Percentiles rank a stretch among this genome's conserved stretches.
phyloP scores from a whole-genome alignment of 2,329 filamentous ascomycete genomes.

The Lecanosticta acicola region DNA sequence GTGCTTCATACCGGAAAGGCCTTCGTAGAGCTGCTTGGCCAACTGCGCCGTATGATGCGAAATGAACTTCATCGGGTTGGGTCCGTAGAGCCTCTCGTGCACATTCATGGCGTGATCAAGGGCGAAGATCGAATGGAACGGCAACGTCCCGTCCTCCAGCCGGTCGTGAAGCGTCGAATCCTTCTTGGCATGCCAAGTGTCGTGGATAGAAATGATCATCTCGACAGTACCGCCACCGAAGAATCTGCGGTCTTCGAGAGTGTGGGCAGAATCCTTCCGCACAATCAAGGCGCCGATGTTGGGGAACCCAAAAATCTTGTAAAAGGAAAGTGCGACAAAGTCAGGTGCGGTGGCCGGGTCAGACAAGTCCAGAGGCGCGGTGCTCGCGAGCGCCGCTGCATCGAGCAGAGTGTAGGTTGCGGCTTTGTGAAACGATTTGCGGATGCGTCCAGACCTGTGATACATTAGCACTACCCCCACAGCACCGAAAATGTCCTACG shows the following conservation, averaged over 20 bases:
- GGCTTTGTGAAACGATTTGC: slow-evolving; percentile 31
- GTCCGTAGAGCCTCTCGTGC: slow-evolving; percentile 52
- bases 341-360: slow-evolving; percentile 51
- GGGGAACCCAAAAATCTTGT: slow-evolving; percentile 63
- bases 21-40: slow-evolving; percentile 45
- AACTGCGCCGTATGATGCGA: slow-evolving; percentile 55
- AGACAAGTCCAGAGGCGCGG: slow-evolving; percentile 52
- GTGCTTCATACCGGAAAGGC: slow-evolving; percentile 47
- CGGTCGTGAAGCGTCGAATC: slow-evolving; percentile 52
- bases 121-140: slow-evolving; percentile 61
- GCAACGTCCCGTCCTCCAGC: slow-evolving; percentile 62
- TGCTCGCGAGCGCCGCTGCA: slow-evolving; percentile 60
- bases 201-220: slow-evolving; percentile 50
- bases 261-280: slow-evolving; percentile 50
- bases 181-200: slow-evolving; percentile 53
- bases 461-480: slow-evolving; percentile 17
- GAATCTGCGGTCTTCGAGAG: slow-evolving; percentile 53
- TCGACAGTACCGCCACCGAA: slow-evolving; percentile 65
- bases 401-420: slow-evolving; percentile 52
- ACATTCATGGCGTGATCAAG: slow-evolving; percentile 55
- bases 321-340: slow-evolving; percentile 57
- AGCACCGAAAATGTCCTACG: slow-evolving; percentile 6
- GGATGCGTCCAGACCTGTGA: slow-evolving; percentile 30
- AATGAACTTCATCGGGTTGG: slow-evolving; percentile 53
- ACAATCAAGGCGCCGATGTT: slow-evolving; percentile 58